Conservation (phyloP, 768 basidiomycete species). For the Terana coerulea region DNA sequence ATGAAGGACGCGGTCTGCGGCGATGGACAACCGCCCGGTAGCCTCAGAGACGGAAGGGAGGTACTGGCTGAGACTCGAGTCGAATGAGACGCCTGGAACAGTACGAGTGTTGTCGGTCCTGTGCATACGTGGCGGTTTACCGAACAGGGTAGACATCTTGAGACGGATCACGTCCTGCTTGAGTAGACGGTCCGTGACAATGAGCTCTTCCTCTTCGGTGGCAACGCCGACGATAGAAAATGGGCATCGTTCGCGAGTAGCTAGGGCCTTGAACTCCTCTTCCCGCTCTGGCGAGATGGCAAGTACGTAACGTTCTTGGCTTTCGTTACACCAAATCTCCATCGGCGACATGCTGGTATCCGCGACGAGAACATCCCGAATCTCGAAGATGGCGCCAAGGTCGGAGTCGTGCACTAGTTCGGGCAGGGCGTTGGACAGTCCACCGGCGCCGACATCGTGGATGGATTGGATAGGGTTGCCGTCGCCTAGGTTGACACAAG, state of each 20-base stretch:
- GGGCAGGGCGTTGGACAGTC: slow-evolving; percentile 92
- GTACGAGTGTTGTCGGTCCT: slow-evolving; percentile 56
- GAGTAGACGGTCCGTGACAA: slow-evolving; percentile 86
- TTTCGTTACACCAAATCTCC: slow-evolving; percentile 99
- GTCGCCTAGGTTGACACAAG: slow-evolving; percentile 60
- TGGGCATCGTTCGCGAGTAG: slow-evolving; percentile 87
- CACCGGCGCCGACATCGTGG: slow-evolving; percentile 98
- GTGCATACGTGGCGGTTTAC: slow-evolving; percentile 91
- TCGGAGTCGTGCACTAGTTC: slow-evolving; percentile 95
- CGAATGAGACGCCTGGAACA: slow-evolving; percentile 52
- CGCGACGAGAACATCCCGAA: slow-evolving; percentile 87
- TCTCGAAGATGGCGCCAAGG: slow-evolving; percentile 91
- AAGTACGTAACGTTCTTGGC: slow-evolving; percentile 95
- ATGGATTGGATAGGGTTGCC: slow-evolving; percentile 90
- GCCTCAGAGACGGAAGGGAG: slow-evolving; percentile 43
- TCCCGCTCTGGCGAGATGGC: slow-evolving; percentile 71
- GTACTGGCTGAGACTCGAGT: slow-evolving; percentile 64
- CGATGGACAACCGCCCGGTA: slow-evolving; percentile 51
- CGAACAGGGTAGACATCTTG: slow-evolving; percentile 94
- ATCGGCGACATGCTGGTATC: slow-evolving; percentile 96
- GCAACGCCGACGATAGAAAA: slow-evolving; percentile 90
- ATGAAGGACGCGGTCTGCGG: slow-evolving; percentile 78
- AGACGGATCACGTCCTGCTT: slow-evolving; percentile 79
- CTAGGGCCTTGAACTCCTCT: slow-evolving; percentile 67
- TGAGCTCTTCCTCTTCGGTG: slow-evolving; percentile 73